Conservation (phyloP, 768 basidiomycete species). For the Tephrocybe rancida region DNA sequence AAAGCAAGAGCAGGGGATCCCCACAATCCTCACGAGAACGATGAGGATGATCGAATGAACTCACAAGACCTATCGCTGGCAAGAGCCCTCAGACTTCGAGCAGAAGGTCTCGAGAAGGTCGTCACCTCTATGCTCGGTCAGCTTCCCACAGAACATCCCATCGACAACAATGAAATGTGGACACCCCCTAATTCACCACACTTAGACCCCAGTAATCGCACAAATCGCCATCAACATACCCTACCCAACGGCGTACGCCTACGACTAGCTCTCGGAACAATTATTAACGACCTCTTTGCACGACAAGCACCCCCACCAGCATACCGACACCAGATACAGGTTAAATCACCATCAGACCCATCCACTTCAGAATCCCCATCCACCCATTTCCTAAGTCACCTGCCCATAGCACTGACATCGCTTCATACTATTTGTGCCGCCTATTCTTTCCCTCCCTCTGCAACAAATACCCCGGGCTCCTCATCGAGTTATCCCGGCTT, state of each 20-base stretch:
- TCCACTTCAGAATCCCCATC: conserved; percentile 25
- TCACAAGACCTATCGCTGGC: conserved; percentile 67
- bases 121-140: conserved; percentile 81
- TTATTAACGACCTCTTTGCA: conserved; percentile 83
- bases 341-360: conserved; percentile 23
- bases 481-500: conserved; percentile 17
- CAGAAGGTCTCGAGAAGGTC: conserved; percentile 84
- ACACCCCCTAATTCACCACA: conserved; percentile 57
- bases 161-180: conserved; percentile 53
- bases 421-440: conserved; percentile 25
- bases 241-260: conserved; percentile 83
- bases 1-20: conserved; percentile 52
- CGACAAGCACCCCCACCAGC: conserved; percentile 64
- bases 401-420: conserved; percentile 25
- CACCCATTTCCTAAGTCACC: conserved; percentile 15
- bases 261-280: conserved; percentile 71
- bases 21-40: conserved; percentile 48
- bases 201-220: conserved; percentile 33
- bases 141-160: conserved; percentile 64
- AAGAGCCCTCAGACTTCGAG: conserved; percentile 64
- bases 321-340: conserved; percentile 36
- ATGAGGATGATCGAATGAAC: conserved; percentile 58
- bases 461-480: conserved; percentile 22
- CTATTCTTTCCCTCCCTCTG: neutral
- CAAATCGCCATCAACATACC: conserved; percentile 49